phyloP scores from a whole-genome alignment of 345 rosid genomes.

The Sisymbrium altissimum region DNA sequence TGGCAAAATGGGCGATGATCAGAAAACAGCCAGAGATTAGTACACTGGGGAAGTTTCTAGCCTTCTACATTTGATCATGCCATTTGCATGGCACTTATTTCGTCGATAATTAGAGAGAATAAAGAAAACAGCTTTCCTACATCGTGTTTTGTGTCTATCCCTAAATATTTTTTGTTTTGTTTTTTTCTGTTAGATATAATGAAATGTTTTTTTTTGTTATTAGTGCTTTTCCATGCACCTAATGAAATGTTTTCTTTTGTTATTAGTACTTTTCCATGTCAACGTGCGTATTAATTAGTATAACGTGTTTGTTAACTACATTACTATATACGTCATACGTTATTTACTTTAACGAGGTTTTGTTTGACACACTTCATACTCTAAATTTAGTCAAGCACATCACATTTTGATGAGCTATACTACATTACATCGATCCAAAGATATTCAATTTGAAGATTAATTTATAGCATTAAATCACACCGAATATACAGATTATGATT shows the following conservation, averaged over 20 bases:
- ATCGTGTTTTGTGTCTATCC: background rate
- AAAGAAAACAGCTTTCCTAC: background rate
- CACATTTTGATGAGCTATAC: background rate
- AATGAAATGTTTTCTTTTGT: background rate
- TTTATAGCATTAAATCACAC: background rate
- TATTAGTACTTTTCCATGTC: background rate
- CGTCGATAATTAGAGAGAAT: background rate
- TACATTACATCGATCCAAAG: background rate
- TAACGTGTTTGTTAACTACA: background rate
- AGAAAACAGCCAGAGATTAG: background rate
- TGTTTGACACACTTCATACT: background rate
- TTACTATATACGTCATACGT: background rate
- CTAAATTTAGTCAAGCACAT: background rate
- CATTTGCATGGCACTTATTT: slow-evolving; percentile 12
- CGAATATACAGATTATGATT: background rate
- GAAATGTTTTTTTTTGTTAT: background rate
- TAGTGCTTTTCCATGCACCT: too few species aligned
- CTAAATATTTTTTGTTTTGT: background rate
- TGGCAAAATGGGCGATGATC: background rate
- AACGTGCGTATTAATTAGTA: background rate
- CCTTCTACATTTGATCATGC: background rate
- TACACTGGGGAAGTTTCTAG: slow-evolving; percentile 11
- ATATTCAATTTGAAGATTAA: background rate
- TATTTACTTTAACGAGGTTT: too few species aligned
- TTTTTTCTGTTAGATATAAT: background rate